phyloP scores from a whole-genome alignment of 306 rosid species.

The Fagus sylvatica region DNA sequence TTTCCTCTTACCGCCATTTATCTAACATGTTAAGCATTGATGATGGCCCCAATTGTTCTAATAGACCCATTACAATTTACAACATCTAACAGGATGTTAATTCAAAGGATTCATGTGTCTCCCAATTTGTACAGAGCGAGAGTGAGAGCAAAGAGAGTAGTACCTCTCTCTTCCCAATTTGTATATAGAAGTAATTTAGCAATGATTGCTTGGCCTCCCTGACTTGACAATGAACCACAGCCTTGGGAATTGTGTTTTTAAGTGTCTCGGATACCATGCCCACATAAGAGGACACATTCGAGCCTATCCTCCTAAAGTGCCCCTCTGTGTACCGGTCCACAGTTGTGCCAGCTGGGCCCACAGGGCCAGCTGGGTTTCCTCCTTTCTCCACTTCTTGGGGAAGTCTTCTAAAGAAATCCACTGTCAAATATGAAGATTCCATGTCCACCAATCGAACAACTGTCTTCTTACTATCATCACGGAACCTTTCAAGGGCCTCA shows the following conservation, averaged over 20 bases:
- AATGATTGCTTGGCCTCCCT: constrained; percentile 77
- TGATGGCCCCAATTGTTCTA: too few relatives aligned
- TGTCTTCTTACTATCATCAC: constrained; percentile 82
- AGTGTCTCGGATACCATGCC: constrained; percentile 90
- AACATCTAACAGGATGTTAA: too few relatives aligned
- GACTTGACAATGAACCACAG: constrained; percentile 96
- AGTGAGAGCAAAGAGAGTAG: constrained; percentile 9
- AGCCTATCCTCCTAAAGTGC: constrained; percentile 81
- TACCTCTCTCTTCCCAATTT: constrained; percentile 92
- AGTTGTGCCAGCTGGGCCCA: constrained; percentile 26
- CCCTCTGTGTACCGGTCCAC: constrained; percentile 82
- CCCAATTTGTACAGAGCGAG: not conserved
- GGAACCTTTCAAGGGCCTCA: constrained; percentile 88
- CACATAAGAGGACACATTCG: constrained; percentile 82
- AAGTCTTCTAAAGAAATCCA: constrained; percentile 90
- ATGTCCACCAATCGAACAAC: constrained; percentile 88
- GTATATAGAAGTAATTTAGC: constrained; percentile 76
- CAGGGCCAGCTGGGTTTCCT: constrained; percentile 35
- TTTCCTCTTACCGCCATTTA: too few relatives aligned
- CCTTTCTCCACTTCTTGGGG: constrained; percentile 85
- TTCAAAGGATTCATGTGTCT: not conserved
- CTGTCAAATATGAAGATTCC: constrained; percentile 96
- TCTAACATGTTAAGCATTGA: too few relatives aligned
- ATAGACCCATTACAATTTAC: too few relatives aligned
- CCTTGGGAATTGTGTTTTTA: constrained; percentile 83